Evolutionary conservation across 352 stramenopile species (phyloP), one percentile per base, ranked within the genome.

Genomic region (Phytophthora kernoviae): DNA sequence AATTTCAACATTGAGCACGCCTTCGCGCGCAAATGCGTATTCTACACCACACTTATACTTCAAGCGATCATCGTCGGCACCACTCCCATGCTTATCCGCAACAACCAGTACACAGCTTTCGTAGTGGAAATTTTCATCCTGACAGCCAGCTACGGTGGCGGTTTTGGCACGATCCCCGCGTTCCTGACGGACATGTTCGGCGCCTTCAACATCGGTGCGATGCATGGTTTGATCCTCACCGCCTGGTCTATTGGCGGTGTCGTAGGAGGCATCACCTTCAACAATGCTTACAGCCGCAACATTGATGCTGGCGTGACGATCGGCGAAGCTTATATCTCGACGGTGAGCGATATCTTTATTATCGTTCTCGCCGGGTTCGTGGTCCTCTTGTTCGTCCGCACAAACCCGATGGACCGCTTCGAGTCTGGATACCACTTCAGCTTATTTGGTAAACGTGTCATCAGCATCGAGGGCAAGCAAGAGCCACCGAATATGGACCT

Each of bases 151-250:
- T 94, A 94, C 54, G 84, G 84, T 18, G 86, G 82, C 21, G 81
- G 80, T 17, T 91, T 93, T 21, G 82, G 84, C 36, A 90, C 71
- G 17, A 91, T 93, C 62, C 84, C 84, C 33, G 81, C 66, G 33
- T 90, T 93, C 54, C 59, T 95, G 10, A 91, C 84, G 1, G 86
- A 93, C 53, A 93, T 93, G 83, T 95, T 93, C 55, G 86, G 86
- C 14, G 80, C 80, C 2, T 91, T 70, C 50, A 92, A 93, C 76
- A 93, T 93, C 49, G 86, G 81, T 11, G 80, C 81, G 2, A 87
- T 93, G 75, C 86, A 94, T 64, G 86, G 86, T 4, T 57, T 91
- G 21, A 87, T 92, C 54, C 58, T 94, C 24, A 93, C 86, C 6
- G 72, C 84, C n/a, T 94, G 86, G 86, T 92, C 83, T 2, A 85